These are phyloP conservation scores for Alternaria gansuensis DNA, from an alignment of 2,329 filamentous ascomycete genomes.

Conservation along the genomic window DNA sequence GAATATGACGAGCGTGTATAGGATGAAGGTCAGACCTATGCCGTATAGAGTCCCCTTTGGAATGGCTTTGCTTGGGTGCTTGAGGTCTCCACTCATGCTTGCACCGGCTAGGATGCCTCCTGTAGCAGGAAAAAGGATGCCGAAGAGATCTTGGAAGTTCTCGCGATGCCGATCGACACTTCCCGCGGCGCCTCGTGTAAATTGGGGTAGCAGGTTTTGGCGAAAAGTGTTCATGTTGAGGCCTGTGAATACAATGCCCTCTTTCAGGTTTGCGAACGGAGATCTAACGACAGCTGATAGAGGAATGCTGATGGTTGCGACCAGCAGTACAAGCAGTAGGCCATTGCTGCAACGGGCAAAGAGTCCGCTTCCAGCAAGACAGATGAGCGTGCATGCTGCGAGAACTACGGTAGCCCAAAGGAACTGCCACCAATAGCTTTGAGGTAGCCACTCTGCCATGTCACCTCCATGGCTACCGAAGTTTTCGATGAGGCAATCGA, in stretches of 20 bases:
- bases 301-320: conserved; percentile 83
- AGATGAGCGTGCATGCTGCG: conserved; percentile 75
- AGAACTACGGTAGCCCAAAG: conserved; percentile 77
- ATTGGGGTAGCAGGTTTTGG: conserved; percentile 75
- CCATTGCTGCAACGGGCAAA: conserved; percentile 84
- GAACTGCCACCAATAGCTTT: conserved; percentile 80
- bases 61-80: conserved; percentile 83
- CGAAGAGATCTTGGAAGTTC: conserved; percentile 83
- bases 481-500: conserved; percentile 82
- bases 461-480: conserved; percentile 68
- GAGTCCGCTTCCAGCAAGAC: conserved; percentile 79
- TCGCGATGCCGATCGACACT: conserved; percentile 69
- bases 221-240: conserved; percentile 73
- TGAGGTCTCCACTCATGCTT: conserved; percentile 88
- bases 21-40: conserved; percentile 75
- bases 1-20: conserved; percentile 79
- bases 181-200: conserved; percentile 69
- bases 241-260: conserved; percentile 80
- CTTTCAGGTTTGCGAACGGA: conserved; percentile 70
- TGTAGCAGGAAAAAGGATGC: conserved; percentile 81
- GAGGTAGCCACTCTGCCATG: conserved; percentile 68
- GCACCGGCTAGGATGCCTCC: conserved; percentile 73
- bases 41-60: conserved; percentile 84
- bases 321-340: conserved; percentile 72
- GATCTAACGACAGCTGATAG: conserved; percentile 73